Percentiles rank a stretch among this genome's conserved stretches.
phyloP scores from a whole-genome alignment of 345 rosid genomes.

The Rhizophora apiculata region DNA sequence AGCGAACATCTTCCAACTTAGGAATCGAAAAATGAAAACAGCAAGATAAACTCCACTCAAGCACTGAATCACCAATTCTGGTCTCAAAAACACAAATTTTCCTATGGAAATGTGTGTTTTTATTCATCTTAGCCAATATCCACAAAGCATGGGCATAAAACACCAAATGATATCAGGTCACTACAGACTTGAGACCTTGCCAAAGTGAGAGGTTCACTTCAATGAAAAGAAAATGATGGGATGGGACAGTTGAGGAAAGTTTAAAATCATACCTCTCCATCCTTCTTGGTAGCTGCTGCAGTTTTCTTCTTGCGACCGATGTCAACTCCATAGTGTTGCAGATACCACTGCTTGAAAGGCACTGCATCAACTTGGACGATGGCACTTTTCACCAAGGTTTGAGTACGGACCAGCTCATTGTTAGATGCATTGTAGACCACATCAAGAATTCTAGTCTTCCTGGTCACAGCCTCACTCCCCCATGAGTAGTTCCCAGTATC shows the following conservation, averaged over 20 bases:
- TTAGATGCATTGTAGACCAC: constrained; percentile 34
- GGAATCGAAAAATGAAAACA: background rate
- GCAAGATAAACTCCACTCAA: background rate
- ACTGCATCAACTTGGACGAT: constrained; percentile 31
- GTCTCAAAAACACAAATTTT: no score
- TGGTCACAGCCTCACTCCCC: constrained; percentile 34
- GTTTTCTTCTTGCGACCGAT: constrained; percentile 32
- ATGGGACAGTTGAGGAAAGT: background rate
- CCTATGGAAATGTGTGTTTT: no score
- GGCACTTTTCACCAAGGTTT: constrained; percentile 32
- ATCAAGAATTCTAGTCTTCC: constrained; percentile 31
- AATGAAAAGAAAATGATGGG: background rate
- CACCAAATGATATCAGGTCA: no score
- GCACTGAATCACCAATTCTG: no score
- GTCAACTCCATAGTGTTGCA: constrained; percentile 30
- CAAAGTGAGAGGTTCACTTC: no score
- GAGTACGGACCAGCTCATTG: constrained; percentile 32
- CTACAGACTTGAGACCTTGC: no score
- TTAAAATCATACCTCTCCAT: constrained; percentile 25
- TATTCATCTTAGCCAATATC: no score
- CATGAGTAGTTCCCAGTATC: constrained; percentile 36
- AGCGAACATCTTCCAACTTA: background rate
- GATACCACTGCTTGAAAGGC: constrained; percentile 36
- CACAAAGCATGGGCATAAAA: no score
- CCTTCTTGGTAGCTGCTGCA: constrained; percentile 19